These are phyloP conservation scores for Podospora pseudoanserina DNA, from an alignment of 495 filamentous ascomycete species.

Conservation along the genomic window DNA sequence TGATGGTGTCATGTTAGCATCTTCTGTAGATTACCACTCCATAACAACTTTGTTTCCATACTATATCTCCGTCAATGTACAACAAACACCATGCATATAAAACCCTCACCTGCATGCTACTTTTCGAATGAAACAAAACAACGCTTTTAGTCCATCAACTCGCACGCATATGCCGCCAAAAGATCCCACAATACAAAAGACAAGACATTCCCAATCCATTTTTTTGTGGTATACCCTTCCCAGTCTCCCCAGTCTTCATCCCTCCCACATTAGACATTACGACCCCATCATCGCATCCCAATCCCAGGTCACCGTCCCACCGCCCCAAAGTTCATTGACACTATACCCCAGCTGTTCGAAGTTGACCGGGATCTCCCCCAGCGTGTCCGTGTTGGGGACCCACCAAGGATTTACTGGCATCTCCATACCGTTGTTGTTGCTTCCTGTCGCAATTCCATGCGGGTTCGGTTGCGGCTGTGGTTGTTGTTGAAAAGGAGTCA, in stretches of 20 bases:
- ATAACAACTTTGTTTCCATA: not conserved
- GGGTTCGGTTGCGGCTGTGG: not conserved
- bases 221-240: not conserved
- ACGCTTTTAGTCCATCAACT: not conserved
- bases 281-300: constrained; percentile 15
- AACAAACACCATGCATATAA: not conserved
- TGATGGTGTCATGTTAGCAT: not conserved
- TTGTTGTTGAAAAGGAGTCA: constrained; percentile 25
- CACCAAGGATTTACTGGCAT: constrained; percentile 33
- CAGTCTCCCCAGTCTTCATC: not conserved
- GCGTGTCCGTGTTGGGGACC: constrained; percentile 27
- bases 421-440: constrained; percentile 17
- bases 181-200: not conserved
- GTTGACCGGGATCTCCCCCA: constrained; percentile 21
- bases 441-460: not conserved
- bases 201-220: not conserved
- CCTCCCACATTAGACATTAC: not conserved
- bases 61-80: not conserved
- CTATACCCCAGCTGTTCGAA: constrained; percentile 31
- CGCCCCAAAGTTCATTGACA: constrained; percentile 36
- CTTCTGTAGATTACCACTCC: not conserved
- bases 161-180: not conserved
- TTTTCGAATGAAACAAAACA: not conserved
- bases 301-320: constrained; percentile 26
- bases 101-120: too few species aligned